Evolutionary conservation across 1,284 basidiomycete genomes (phyloP), one percentile per base, ranked within the genome.

Genomic region (Fomes fomentarius): DNA sequence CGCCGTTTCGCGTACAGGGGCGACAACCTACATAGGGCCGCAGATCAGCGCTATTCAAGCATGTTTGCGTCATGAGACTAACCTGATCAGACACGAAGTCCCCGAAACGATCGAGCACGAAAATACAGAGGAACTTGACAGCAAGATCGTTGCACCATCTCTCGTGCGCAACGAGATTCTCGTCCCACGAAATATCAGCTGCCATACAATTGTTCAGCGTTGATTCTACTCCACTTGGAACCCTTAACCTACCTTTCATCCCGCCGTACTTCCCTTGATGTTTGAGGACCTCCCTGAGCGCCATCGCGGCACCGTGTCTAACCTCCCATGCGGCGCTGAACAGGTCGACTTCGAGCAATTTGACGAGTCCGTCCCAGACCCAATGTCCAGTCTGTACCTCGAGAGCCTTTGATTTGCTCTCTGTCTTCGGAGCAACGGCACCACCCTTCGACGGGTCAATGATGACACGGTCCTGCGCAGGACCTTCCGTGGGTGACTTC

Each of bases 71-170:
- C 12, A 12, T 6, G 28, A 30, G 12, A 6, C 50, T 51, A 43
- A 76, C 91, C 71, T 94, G 95, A 69, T 99, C 97, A 7, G 95
- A 93, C 38, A 98, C 88, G 68, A 97, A 99, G 74, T 99, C 97
- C 8, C 96, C 95, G 63, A 99, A 98, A 14, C 97, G 85, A 72
- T 99, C 97, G 17, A 98, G 79, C n/a, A 95, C 89, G 62, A 99
- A 91, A 11, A 99, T 86, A 61, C 89, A 92, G 1, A 99, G 82
- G 46, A 98, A 84, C 62, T 91, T 90, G 10, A 93, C 86, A 1
- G 94, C 90, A 15, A 98, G 76, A 54, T 90, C 86, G 62, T 96
- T 96, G 71, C 91, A 93, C 94, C 94, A 96, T 56, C 80, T 79
- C 70, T 92, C 88, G 66, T 96, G 94, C 0, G 78, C 75, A 47